These are phyloP conservation scores for Wickerhamomyces xylosicus DNA, from an alignment of 805 yeast genomes.

Conservation along the genomic window DNA sequence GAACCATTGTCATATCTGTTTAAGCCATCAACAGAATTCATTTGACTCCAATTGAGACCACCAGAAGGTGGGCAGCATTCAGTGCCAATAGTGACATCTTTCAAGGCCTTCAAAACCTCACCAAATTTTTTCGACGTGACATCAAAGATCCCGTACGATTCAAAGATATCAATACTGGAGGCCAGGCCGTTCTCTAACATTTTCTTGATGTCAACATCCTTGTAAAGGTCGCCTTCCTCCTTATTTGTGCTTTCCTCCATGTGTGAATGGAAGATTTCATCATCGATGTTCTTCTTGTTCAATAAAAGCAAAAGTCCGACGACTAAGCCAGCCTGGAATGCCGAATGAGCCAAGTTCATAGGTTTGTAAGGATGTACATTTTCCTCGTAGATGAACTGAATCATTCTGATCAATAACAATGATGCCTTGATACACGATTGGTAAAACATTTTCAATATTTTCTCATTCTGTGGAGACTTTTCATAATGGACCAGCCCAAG, in stretches of 20 bases:
- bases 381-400: conserved; percentile 17
- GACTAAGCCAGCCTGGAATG: conserved; percentile 27
- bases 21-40: no score
- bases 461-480: conserved; percentile 7
- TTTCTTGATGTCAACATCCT: conserved; percentile 6
- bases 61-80: no score
- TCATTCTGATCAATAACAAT: conserved; percentile 23
- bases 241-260: no score
- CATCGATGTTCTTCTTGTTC: conserved; percentile 10
- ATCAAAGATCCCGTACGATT: conserved; percentile 13
- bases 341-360: conserved; percentile 21
- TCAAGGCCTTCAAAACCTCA: conserved; percentile 9
- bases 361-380: conserved; percentile 28
- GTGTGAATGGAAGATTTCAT: conserved; percentile 10
- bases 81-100: conserved; percentile 9
- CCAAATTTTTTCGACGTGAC: conserved; percentile 11
- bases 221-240: conserved; percentile 6
- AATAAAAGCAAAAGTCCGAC: conserved; percentile 23
- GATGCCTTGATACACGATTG: conserved; percentile 28
- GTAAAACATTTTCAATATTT: conserved; percentile 19
- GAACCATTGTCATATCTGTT: no score
- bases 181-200: conserved; percentile 14
- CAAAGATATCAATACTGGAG: conserved; percentile 12
- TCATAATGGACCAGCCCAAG: conserved; percentile 12
- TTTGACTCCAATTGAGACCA: no score